A percentile compares a stretch with the other conserved stretches of the same genome.
phyloP scores from a whole-genome alignment of 1,139 yeast species.

The Diutina sp. region DNA sequence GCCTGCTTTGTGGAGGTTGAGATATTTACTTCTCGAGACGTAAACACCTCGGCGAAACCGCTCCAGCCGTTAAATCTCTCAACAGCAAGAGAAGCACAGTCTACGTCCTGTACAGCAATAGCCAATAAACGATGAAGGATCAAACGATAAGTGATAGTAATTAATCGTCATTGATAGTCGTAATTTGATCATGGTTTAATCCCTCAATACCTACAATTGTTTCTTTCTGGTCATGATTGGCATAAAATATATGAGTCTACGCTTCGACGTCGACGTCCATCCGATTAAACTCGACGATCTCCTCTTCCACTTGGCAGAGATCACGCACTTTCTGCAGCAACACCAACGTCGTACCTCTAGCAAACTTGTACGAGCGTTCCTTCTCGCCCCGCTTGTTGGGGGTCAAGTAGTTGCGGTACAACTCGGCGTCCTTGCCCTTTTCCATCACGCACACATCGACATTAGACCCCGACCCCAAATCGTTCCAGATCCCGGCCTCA shows the following conservation, averaged over 20 bases:
- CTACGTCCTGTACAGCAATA: too few relatives aligned
- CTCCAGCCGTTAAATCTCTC: too few relatives aligned
- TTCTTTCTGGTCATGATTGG: not conserved
- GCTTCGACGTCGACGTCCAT: constrained; percentile 54
- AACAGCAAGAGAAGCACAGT: too few relatives aligned
- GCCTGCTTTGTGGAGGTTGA: too few relatives aligned
- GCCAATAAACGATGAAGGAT: too few relatives aligned
- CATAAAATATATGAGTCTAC: not conserved
- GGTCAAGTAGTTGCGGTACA: constrained; percentile 76
- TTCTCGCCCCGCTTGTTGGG: constrained; percentile 82
- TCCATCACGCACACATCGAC: constrained; percentile 97
- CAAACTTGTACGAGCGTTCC: constrained; percentile 69
- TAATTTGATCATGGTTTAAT: too few relatives aligned
- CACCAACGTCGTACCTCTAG: constrained; percentile 86
- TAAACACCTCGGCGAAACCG: too few relatives aligned
- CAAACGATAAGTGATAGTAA: too few relatives aligned
- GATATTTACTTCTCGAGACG: too few relatives aligned
- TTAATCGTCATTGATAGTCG: too few relatives aligned
- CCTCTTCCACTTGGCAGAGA: constrained; percentile 61
- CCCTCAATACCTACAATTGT: too few relatives aligned
- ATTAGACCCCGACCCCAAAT: constrained; percentile 95
- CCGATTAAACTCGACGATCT: constrained; percentile 35
- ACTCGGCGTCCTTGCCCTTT: constrained; percentile 72
- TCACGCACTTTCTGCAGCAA: constrained; percentile 53
- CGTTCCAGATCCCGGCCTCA: constrained; percentile 98